Base-by-base conservation (phyloP, 345 rosid species). In the Gossypium herbaceum region DNA sequence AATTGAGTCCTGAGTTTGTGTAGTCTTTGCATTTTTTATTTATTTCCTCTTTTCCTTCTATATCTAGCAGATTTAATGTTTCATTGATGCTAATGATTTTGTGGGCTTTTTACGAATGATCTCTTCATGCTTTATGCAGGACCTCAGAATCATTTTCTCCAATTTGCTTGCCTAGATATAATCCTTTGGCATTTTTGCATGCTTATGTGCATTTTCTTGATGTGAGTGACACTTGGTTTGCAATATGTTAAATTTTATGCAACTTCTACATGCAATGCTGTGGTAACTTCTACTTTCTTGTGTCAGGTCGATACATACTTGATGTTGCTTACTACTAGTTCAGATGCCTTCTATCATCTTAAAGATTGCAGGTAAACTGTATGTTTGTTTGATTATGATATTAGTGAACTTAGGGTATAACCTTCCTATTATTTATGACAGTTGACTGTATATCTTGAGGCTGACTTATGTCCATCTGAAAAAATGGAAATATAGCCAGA, bases 101-200 rank as follows among this genome's bases (percentile, higher is more conserved):
- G 9, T 45, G 57, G 50, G 72, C 51, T 58, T 74, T 34, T 52
- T 59, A 45, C 70, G 73, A 24, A 75, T 51, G 50, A n/a, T 15
- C 20, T 79, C 22, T 68, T 73, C 54, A 61, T 69, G 56, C 72
- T 58, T 78, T 65, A 41, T 85, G 85, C 97, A 93, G 99, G 88
- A 93, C 95, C 39, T 96, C 99, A 59, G 99, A 96, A 78, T 91
- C 93, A 65, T 96, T 96, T 79, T 96, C 97, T n/a, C 99, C 99
- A 79, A 96, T 93, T 82, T 96, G 99, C 86, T 83, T 96, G 62
- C 98, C 98, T 56, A 89, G 99, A 89, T 96, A 96, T 81, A 96
- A 96, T 79, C 90, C 99, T 62, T 84, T 84, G 88, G 94, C 98
- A 50, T 96, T 96, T 86, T 81, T 96, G 76, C 91, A 96, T 85